Base-by-base conservation (phyloP, 2,329 filamentous ascomycete species). In the Talaromyces sp. region DNA sequence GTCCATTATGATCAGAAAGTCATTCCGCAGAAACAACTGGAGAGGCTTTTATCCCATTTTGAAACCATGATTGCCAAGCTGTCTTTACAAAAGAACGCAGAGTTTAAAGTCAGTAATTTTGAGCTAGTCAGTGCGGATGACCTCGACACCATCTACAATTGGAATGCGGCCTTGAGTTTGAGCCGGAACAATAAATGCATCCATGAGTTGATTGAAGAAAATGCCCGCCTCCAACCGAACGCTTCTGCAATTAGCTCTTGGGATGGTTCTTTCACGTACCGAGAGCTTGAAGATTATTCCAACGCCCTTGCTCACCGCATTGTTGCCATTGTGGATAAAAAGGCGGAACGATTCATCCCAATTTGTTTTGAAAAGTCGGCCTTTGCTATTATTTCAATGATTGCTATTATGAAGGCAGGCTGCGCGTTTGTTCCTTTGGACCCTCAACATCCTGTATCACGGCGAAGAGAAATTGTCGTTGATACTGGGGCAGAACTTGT, bases 211-310 rank as follows among this genome's bases (percentile, higher is more conserved):
- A 52, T 62, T 29, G 54, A 59, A 7, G 57, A 58, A 8, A 53
- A 56, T 49, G 32, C 32, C 17, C 19, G 10, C 7, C 32, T 35
- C 1, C 35, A 14, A 29, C 70, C 72, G 1, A 63, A 71, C 43
- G 58, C 67, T 5, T 49, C 65, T 17, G 74, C 74, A 8, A 62
- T 76, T 24, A 58, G 56, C 11, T 66, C 71, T 17, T 70, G 69
- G 69, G 74, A 76, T 63, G 71, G 70, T 5, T 66, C 58, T 14
- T 64, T 75, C 7, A 73, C 70, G 2, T 76, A 76, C 59, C 62
- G 61, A n/a, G 68, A 74, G 50, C 64, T 76, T 29, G 65, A 74
- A 27, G 64, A 67, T 13, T 63, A 70, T 41, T 74, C 73, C 7
- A 70, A 72, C 3, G 61, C 65, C 9, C 65, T 76, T n/a, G 71